Percentiles rank a stretch among this genome's conserved stretches.
Conservation (phyloP, 305 asterid genomes). For the Rubia tinctorum region DNA sequence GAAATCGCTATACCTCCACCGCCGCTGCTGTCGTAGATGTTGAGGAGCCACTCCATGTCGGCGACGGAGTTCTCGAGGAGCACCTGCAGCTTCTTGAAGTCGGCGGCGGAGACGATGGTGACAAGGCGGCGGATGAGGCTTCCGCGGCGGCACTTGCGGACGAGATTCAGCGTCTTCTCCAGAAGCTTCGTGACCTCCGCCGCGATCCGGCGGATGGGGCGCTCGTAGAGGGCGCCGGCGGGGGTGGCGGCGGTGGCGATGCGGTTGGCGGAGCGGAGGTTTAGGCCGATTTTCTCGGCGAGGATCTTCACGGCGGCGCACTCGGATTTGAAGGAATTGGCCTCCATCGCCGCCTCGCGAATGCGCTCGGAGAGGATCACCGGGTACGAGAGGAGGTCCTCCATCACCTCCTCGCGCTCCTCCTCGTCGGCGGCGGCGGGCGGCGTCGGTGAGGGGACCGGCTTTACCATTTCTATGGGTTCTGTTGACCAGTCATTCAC, state of each 20-base stretch:
- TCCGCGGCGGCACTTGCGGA: constrained; percentile 65
- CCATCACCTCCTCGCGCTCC: constrained; percentile 50
- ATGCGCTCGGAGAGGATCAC: constrained; percentile 54
- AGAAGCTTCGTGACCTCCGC: constrained; percentile 51
- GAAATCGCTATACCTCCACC: constrained; percentile 67
- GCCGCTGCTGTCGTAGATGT: constrained; percentile 47
- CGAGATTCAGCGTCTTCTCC: constrained; percentile 50
- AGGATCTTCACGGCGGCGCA: constrained; percentile 51
- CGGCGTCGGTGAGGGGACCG: neutral
- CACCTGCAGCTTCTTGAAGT: constrained; percentile 52
- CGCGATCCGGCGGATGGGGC: constrained; percentile 63
- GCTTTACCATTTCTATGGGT: neutral
- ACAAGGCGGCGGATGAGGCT: constrained; percentile 56
- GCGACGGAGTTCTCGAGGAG: constrained; percentile 62
- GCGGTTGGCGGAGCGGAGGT: constrained; percentile 68
- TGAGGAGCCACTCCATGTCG: constrained; percentile 68
- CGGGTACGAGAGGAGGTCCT: constrained; percentile 47
- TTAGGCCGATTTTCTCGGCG: constrained; percentile 48
- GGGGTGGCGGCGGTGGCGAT: constrained; percentile 37
- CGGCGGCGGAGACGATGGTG: constrained; percentile 58
- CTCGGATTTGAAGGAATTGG: constrained; percentile 52
- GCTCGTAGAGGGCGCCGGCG: constrained; percentile 52
- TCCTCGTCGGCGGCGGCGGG: constrained; percentile 20
- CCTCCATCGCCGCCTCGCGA: constrained; percentile 39
- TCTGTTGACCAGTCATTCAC: constrained; percentile 2